Evolutionary conservation across 371 early-diverging fungal genomes (phyloP).

Genomic region (Mortierella sp.): DNA sequence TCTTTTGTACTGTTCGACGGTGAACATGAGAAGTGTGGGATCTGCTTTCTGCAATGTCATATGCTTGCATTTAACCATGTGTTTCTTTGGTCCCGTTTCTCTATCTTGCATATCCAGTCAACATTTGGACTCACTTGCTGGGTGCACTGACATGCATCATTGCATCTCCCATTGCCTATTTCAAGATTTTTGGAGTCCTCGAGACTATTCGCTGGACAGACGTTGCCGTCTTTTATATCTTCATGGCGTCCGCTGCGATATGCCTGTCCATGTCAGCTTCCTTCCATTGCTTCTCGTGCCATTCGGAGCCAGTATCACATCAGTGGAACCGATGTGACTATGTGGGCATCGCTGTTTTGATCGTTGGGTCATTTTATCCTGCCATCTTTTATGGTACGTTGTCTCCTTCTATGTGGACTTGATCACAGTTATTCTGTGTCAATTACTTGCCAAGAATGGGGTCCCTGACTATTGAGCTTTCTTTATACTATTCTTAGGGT

Average conservation of each 20-base stretch:
- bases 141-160: conserved; percentile 76
- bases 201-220: conserved; percentile 68
- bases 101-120: conserved; percentile 65
- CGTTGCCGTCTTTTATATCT: conserved; percentile 72
- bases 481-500: conserved; percentile 54
- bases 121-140: conserved; percentile 87
- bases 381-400: conserved; percentile 74
- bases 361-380: conserved; percentile 83
- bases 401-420: not conserved
- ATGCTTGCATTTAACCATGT: too few relatives aligned
- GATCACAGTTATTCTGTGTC: too few relatives aligned
- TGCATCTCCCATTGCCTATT: conserved; percentile 62
- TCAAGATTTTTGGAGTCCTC: conserved; percentile 58
- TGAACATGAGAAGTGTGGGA: too few relatives aligned
- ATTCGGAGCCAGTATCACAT: conserved; percentile 71
- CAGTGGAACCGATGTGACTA: conserved; percentile 92
- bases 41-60: too few relatives aligned
- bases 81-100: too few relatives aligned
- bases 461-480: not conserved
- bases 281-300: conserved; percentile 91
- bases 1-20: too few relatives aligned
- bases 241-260: conserved; percentile 75
- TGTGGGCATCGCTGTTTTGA: conserved; percentile 90
- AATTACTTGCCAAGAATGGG: too few relatives aligned
- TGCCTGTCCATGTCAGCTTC: conserved; percentile 85